Evolutionary conservation across 176 grass and related monocot species (phyloP).

Genomic region (Dactylis glomerata): DNA sequence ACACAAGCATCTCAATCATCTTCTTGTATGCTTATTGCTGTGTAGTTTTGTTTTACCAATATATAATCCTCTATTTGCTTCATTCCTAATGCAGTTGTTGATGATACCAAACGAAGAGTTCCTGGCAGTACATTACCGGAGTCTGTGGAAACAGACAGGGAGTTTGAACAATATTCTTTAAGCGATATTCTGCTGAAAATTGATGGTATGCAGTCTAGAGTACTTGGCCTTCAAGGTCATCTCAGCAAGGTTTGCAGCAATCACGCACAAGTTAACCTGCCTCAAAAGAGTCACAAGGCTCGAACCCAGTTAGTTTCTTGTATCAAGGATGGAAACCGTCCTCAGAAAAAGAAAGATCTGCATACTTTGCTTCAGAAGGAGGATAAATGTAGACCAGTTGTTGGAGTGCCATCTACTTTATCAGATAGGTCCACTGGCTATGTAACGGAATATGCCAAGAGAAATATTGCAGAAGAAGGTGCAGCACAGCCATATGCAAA

Average conservation of each 20-base stretch:
- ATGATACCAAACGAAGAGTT: constrained; percentile 40
- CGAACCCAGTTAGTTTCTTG: neutral
- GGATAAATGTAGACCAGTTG: neutral
- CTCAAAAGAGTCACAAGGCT: constrained; percentile 25
- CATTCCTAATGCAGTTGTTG: constrained; percentile 37
- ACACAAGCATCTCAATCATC: neutral
- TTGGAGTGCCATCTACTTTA: neutral
- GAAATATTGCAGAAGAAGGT: neutral
- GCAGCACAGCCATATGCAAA: neutral
- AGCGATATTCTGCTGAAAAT: constrained; percentile 68
- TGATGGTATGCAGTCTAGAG: constrained; percentile 47
- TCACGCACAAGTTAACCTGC: constrained; percentile 12
- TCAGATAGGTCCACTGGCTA: constrained; percentile 1
- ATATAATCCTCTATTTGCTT: neutral
- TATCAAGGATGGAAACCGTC: constrained; percentile 9
- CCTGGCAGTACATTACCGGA: constrained; percentile 41
- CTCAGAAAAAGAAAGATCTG: constrained; percentile 19
- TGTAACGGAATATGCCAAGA: neutral
- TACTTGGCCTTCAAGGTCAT: constrained; percentile 43
- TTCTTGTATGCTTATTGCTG: neutral
- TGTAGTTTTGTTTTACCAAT: neutral
- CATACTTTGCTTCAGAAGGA: constrained; percentile 25
- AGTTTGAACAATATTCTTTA: constrained; percentile 45
- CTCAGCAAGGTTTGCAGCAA: constrained; percentile 38
- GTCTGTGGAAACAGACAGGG: constrained; percentile 20